Percentiles rank a stretch among this genome's conserved stretches.
phyloP scores from a whole-genome alignment of 257 asterid species.

The Nicotiana noctiflora region DNA sequence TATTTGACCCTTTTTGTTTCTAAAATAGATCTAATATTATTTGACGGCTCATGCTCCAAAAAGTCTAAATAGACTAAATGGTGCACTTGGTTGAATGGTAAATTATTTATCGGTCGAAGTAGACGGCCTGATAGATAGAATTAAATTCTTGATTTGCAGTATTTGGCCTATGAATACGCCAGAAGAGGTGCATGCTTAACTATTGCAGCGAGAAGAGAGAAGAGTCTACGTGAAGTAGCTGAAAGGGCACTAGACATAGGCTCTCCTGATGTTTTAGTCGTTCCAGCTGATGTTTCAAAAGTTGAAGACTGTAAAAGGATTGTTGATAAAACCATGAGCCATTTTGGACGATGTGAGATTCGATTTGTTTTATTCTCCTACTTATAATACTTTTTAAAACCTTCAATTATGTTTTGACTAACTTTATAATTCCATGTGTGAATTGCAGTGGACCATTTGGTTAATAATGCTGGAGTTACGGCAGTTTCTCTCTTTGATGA shows the following conservation, averaged over 20 bases:
- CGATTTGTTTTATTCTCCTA: not conserved
- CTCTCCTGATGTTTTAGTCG: slow-evolving; percentile 44
- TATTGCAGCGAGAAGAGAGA: slow-evolving; percentile 63
- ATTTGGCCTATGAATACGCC: slow-evolving; percentile 76
- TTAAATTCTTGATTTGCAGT: slow-evolving; percentile 17
- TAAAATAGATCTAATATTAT: no score
- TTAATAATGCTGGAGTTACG: slow-evolving; percentile 56
- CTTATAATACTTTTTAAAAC: not conserved
- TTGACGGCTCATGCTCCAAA: no score
- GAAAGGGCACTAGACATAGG: slow-evolving; percentile 51
- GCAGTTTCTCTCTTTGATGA: slow-evolving; percentile 57
- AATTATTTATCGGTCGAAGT: no score
- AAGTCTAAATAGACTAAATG: no score
- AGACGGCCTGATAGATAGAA: not conserved
- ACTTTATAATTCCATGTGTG: not conserved
- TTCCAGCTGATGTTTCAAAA: slow-evolving; percentile 48
- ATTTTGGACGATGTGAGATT: slow-evolving; percentile 48
- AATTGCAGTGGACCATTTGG: slow-evolving; percentile 63
- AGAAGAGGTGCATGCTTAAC: slow-evolving; percentile 66
- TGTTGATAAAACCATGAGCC: slow-evolving; percentile 45
- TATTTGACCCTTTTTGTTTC: no score
- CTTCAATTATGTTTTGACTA: not conserved
- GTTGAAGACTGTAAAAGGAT: slow-evolving; percentile 48
- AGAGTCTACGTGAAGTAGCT: slow-evolving; percentile 49
- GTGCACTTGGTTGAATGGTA: no score